Evolutionary conservation across 805 yeast genomes (phyloP), one percentile per base, ranked within the genome.

Genomic region (Pichia exigua): DNA sequence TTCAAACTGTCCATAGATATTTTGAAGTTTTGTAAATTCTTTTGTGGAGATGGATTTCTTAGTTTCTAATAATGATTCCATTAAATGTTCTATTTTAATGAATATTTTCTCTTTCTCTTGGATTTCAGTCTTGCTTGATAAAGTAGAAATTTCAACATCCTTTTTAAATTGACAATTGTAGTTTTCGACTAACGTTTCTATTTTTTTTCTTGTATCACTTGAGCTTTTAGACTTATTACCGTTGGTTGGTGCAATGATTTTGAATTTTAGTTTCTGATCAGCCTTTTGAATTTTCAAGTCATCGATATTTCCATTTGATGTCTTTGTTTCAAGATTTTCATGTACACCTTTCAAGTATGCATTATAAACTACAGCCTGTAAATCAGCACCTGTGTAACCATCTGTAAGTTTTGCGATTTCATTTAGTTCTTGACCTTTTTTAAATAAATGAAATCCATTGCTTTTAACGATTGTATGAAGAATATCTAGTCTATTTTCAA

Each of bases 351-450:
- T 84, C 63, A 92, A 73, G 65, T 91, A 89, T 0, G 97, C 96
- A 67, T 89, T 94, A 66, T 90, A 92, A 42, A 90, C 83, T 46
- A 92, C 67, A 0, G 97, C 97, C 67, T 91, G 98, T 64, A 92
- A 71, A 68, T 92, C 99, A 0, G 99, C 99, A 17, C 97, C 97
- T 15, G 97, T 86, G 59, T 78, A 91, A 0, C 97, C 96, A 0
- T 75, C 80, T 0, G 96, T 82, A 4, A 63, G 57, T 12, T 61
- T 57, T 0, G 95, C 91, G 46, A 89, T 68, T 7, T 65, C 70
- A 1, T 67, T 66, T 44, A 89, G 65, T 30, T 20, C 42, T 45
- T 78, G 68, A n/a, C 82, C 83, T 24, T 68, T 74, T 20, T 71
- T 28, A 3, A 18, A 70, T 11, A 88, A 63, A 20, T 69, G 71